phyloP scores from a whole-genome alignment of 805 yeast genomes.

The Metschnikowia baotianmanensis region DNA sequence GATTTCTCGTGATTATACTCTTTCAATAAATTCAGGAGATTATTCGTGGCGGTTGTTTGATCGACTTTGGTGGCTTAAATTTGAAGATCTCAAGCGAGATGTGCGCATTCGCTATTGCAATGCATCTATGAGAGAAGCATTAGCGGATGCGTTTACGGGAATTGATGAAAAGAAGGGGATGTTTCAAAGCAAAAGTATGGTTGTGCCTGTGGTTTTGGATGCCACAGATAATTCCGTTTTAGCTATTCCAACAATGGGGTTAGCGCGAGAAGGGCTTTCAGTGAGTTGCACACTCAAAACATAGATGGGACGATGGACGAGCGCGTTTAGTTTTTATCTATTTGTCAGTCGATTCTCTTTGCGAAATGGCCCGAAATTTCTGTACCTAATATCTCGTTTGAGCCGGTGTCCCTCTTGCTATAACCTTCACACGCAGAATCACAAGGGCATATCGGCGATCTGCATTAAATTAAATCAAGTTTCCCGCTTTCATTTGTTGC shows the following conservation, averaged over 20 bases:
- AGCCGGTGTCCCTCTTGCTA: too few species aligned
- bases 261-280: not conserved
- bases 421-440: too few species aligned
- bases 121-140: not conserved
- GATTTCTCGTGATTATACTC: not conserved
- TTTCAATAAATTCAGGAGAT: not conserved
- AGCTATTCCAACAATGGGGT: slow-evolving; percentile 6
- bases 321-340: too few species aligned
- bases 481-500: too few species aligned
- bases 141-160: not conserved
- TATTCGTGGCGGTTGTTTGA: slow-evolving; percentile 13
- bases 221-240: not conserved
- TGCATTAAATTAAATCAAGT: too few species aligned
- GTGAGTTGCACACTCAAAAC: slow-evolving; percentile 3
- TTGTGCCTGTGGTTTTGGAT: slow-evolving; percentile 3
- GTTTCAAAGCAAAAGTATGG: too few species aligned
- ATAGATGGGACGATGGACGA: too few species aligned
- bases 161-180: not conserved
- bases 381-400: too few species aligned
- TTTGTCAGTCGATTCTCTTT: too few species aligned
- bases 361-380: too few species aligned
- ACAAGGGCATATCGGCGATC: too few species aligned
- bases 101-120: slow-evolving; percentile 1
- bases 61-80: slow-evolving; percentile 18
- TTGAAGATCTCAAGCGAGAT: not conserved